Conservation (phyloP, 306 rosid species). For the Alnus rubra region DNA sequence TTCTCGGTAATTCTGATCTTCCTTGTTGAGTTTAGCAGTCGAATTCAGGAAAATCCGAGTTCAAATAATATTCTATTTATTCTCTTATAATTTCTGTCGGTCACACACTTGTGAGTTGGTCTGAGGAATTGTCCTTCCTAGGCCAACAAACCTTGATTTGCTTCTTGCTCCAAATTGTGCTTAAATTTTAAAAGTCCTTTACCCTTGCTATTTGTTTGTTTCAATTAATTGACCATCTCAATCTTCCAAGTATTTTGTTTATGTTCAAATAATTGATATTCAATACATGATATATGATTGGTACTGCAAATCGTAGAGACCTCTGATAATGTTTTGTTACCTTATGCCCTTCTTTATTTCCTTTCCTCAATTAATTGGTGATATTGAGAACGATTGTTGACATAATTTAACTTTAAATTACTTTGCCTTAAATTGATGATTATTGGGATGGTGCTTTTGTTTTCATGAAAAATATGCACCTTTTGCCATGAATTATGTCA, state of each 20-base stretch:
- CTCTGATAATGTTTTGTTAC: no score
- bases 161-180: background rate
- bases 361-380: background rate
- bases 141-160: background rate
- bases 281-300: background rate
- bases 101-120: background rate
- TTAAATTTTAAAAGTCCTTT: background rate
- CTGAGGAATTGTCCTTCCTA: background rate
- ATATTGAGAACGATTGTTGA: background rate
- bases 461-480: background rate
- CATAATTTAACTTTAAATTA: background rate
- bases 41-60: conserved; percentile 5
- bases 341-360: background rate
- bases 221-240: background rate
- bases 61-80: background rate
- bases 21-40: conserved; percentile 8
- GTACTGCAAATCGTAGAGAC: background rate
- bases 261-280: background rate
- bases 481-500: background rate
- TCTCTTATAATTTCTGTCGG: background rate
- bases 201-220: background rate
- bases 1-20: conserved; percentile 67
- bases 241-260: background rate
- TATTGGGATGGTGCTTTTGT: background rate
- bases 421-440: background rate